Conservation (phyloP, 805 yeast genomes). For the Starmerella asiatica region DNA sequence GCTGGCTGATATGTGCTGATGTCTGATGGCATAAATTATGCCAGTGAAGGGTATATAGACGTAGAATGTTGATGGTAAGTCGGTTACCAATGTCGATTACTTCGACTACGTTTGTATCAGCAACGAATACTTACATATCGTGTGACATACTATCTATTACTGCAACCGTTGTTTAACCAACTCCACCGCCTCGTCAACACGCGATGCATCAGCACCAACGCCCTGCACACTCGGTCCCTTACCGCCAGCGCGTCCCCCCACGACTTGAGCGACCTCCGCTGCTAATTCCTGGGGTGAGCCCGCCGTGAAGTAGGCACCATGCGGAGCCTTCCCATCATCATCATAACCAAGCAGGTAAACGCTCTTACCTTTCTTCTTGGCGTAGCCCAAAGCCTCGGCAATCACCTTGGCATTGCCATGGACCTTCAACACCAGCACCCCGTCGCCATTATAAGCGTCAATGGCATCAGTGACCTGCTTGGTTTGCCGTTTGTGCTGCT, state of each 20-base stretch:
- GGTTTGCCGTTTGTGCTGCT: constrained; percentile 75
- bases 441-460: constrained; percentile 46
- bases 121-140: no score
- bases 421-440: constrained; percentile 53
- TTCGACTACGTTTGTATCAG: no score
- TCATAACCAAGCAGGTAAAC: constrained; percentile 35
- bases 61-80: no score
- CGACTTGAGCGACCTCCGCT: constrained; percentile 47
- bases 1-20: no score
- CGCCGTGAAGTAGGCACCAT: constrained; percentile 78
- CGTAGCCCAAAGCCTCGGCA: constrained; percentile 75
- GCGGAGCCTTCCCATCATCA: constrained; percentile 63
- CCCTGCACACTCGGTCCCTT: constrained; percentile 95
- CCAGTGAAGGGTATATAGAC: no score
- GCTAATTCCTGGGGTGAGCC: constrained; percentile 72
- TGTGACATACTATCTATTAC: no score
- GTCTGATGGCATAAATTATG: no score
- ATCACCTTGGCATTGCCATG: constrained; percentile 74
- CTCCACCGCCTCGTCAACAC: constrained; percentile 58
- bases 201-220: constrained; percentile 72
- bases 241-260: constrained; percentile 99
- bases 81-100: no score
- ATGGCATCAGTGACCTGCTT: constrained; percentile 71
- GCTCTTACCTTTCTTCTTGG: constrained; percentile 27
- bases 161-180: constrained; percentile 49